Evolutionary conservation across 176 grass and related monocot species (phyloP), one percentile per base, ranked within the genome.

Genomic region (Secale cereale): DNA sequence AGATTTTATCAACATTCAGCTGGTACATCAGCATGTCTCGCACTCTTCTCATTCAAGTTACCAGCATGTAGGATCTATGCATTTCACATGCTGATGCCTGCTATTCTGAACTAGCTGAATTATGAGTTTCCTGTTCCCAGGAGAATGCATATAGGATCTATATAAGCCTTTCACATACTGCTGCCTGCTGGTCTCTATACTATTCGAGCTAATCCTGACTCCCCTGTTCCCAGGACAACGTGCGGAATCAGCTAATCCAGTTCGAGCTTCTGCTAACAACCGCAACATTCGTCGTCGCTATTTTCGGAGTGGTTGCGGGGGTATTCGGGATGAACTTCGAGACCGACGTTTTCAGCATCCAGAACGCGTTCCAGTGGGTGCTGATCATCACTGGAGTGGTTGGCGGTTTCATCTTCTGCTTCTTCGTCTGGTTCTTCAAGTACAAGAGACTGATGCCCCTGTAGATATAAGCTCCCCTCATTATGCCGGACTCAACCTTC

Each of bases 1-100:
- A 88, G 97, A 98, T 87, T 98, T 98, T 75, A 98, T 98, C 82
- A 98, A 94, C 86, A 98, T 98, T 85, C 89, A 95, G 86, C 82
- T 98, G 97, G 97, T 98, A 95, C 61, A 54, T 79, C 76, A 48
- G 61, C 33, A 74, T 85, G 79, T 60, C 76, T 29, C 26, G 70
- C 76, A 17, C 39, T 59, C 20, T 28, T 70, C 14, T 79, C 37
- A 10, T 71, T 68, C 8, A 23, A 59, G 41, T 48, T 70, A 74
- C 32, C 54, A 32, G 22, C 27, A 33, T 4, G 7, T 39, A 11
- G 36, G 14, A 63, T 32, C 30, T 41, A 31, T 45, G 14, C 62
- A 33, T 62, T 62, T 33, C 30, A 62, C 84, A 77, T 27, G 30
- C 20, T 31, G 4, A n/a, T 32, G 8, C 11, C 32, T 69, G 26